Percentiles rank a stretch among this genome's conserved stretches.
These are phyloP conservation scores for Psilocybe azurescens DNA, from an alignment of 768 basidiomycete genomes.

Conservation along the genomic window DNA sequence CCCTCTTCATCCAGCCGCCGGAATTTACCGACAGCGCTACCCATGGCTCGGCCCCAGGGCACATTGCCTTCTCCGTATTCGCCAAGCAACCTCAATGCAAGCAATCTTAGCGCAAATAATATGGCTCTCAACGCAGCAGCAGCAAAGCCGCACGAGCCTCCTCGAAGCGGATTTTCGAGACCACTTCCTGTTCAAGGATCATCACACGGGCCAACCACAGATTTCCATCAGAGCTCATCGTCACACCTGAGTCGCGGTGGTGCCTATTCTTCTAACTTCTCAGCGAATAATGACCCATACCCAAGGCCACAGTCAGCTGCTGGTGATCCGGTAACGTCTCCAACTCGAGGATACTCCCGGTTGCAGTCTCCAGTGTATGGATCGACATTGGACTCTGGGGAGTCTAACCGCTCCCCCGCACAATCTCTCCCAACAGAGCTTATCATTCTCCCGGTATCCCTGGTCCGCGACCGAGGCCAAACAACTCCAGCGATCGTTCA, in stretches of 20 bases:
- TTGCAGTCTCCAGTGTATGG: conserved; percentile 45
- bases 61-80: conserved; percentile 26
- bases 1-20: conserved; percentile 34
- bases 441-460: conserved; percentile 33
- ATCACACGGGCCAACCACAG: conserved; percentile 35
- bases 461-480: conserved; percentile 36
- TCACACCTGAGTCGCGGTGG: conserved; percentile 30
- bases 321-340: conserved; percentile 51
- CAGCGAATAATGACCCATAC: conserved; percentile 60
- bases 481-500: conserved; percentile 33
- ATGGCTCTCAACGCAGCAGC: conserved; percentile 35
- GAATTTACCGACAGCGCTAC: conserved; percentile 32
- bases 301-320: conserved; percentile 68
- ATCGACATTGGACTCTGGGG: conserved; percentile 37
- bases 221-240: conserved; percentile 28
- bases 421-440: conserved; percentile 40
- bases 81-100: conserved; percentile 15
- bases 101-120: conserved; percentile 10
- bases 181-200: conserved; percentile 50
- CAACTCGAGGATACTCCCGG: conserved; percentile 36
- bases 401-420: conserved; percentile 44
- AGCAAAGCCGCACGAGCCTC: conserved; percentile 50
- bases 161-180: conserved; percentile 35
- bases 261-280: conserved; percentile 25
- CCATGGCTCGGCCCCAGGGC: conserved; percentile 34